Evolutionary conservation across 106 monocot genomes (phyloP), one percentile per base, ranked within the genome.

Genomic region (Xerophyta viscosa): DNA sequence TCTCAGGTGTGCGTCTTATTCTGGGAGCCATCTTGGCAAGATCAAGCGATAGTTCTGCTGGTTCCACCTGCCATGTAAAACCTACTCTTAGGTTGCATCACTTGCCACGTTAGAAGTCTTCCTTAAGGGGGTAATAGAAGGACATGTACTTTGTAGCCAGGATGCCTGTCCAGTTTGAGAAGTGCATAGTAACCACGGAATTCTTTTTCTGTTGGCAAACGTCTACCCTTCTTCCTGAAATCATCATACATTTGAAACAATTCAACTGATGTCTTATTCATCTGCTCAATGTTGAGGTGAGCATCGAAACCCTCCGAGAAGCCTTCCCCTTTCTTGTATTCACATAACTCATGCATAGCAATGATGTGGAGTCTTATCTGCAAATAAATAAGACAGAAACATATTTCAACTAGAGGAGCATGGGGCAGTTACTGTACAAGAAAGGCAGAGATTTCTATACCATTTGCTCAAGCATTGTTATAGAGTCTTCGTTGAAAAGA

Each of bases 181-280:
- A 98, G 86, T 23, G 90, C 90, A 75, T 98, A 98, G 67, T 90
- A 98, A 49, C 98, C 98, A 20, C 90, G 78, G 43, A 98, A 98
- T 62, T 98, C 98, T 54, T 77, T 89, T 68, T 98, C 98, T 13
- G 90, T 79, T 24, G 62, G 29, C 28, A 86, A 29, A 66, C 15
- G 21, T 24, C 63, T 66, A 50, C 90, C 90, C 27, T 73, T 63
- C 61, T 75, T 86, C 49, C 86, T 90, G 46, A 90, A 82, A 41
- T 98, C 98, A 65, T 90, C 79, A 68, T 98, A 98, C 65, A 98
- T 79, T 77, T 98, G 98, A 76, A 98, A 98, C 62, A 98, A 61
- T 60, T 99, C 98, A 50, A 99, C 90, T 26, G 86, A 90, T 61
- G 90, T 73, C 62, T 90, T 99, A 50, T 99, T 99, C 98, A 99